Conservation (phyloP, 441 rosid species). For the Gossypium schwendimanii region DNA sequence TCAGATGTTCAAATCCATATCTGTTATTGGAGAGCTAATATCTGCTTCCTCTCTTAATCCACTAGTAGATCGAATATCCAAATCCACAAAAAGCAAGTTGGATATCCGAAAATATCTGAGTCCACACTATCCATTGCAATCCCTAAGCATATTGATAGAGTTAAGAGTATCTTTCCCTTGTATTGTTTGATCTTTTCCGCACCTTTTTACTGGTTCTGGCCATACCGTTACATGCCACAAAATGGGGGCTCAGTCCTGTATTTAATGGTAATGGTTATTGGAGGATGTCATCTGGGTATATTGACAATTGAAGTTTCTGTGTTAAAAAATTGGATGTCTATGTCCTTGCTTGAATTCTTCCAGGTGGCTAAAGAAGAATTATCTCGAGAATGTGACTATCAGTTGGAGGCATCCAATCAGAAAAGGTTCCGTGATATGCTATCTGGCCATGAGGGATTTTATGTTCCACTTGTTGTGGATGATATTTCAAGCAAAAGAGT, state of each 20-base stretch:
- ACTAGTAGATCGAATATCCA: too few species aligned
- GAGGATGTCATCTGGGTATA: background rate
- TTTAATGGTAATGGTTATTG: background rate
- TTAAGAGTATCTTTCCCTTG: background rate
- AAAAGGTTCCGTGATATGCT: slow-evolving; percentile 60
- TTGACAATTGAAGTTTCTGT: slow-evolving; percentile 1
- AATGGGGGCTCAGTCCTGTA: background rate
- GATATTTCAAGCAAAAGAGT: slow-evolving; percentile 72
- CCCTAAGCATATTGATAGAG: background rate
- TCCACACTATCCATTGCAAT: too few species aligned
- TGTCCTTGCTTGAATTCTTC: slow-evolving; percentile 7
- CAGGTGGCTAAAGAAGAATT: slow-evolving; percentile 93
- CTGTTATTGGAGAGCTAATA: too few species aligned
- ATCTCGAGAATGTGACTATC: slow-evolving; percentile 87
- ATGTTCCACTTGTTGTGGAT: slow-evolving; percentile 75
- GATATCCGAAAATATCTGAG: too few species aligned
- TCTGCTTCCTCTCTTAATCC: too few species aligned
- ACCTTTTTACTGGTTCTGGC: background rate
- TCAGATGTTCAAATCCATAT: too few species aligned
- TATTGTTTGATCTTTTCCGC: background rate
- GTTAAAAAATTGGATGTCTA: slow-evolving; percentile 13
- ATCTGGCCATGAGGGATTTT: slow-evolving; percentile 44
- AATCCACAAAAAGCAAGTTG: too few species aligned
- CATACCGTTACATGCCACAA: background rate
- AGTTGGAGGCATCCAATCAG: slow-evolving; percentile 75